Evolutionary conservation across 371 early-diverging fungal species (phyloP), one percentile per base, ranked within the genome.

Genomic region (Mortierella sp.): DNA sequence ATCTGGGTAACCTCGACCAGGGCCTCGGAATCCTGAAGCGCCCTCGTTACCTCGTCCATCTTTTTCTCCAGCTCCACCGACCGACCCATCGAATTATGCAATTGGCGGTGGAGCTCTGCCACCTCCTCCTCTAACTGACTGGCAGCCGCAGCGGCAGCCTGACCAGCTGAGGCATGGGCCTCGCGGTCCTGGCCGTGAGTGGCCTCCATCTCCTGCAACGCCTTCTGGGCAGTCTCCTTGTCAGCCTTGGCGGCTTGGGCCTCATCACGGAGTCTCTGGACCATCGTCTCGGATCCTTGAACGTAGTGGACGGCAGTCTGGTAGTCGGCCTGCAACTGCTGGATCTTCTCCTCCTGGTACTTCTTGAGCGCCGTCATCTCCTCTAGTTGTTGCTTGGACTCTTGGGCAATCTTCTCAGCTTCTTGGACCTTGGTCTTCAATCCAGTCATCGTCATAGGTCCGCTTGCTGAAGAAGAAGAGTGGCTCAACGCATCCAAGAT

Each of bases 281-380:
- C 73, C 77, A 81, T 84, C 19, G 75, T 72, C 71, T 88, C 88
- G 2, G 84, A 78, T 54, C 82, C 84, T 43, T 87, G 83, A 34
- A 75, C 88, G 50, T 87, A 88, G n/a, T 87, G 88, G 19, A 87
- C 72, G 1, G 88, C 87, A 3, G 87, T 83, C 67, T 88, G 87
- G 71, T 88, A 87, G 50, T 88, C 88, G 9, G 82, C 70, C 55
- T 87, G 83, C 50, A 87, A 75, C 54, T 87, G 84, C 46, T 87
- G 78, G 34, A 87, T 80, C 50, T 77, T 71, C 31, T 81, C 79
- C 34, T 80, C 80, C 31, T 83, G 84, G 43, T 74, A 77, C n/a
- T 69, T 73, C 78, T 84, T 84, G 69, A 81, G 31, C 5, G 51
- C 26, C 31, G 67, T 34, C 57, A 80, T 19, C 46, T 80, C 72